A percentile compares a stretch with the other conserved stretches of the same genome.
phyloP scores from a whole-genome alignment of 805 yeast genomes.

The Candida ipomoeae region DNA sequence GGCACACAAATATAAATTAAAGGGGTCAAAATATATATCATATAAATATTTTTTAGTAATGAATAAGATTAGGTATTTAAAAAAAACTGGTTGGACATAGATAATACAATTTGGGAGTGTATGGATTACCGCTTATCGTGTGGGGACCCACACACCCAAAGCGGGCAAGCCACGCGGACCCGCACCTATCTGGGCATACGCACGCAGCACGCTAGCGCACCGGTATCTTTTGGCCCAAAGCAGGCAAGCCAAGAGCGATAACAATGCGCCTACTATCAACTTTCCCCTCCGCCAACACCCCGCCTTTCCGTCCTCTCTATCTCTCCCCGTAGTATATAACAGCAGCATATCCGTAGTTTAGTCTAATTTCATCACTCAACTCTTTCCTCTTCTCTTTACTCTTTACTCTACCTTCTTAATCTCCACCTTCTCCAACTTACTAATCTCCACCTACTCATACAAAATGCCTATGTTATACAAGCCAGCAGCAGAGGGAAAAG shows the following conservation, averaged over 20 bases:
- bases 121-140: not conserved
- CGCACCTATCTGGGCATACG: not conserved
- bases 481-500: conserved; percentile 50
- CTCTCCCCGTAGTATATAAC: no score
- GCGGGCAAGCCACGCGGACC: not conserved
- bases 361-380: no score
- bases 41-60: no score
- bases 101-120: no score
- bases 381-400: not conserved
- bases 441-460: conserved; percentile 14
- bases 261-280: not conserved
- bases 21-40: no score
- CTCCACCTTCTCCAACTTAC: not conserved
- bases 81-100: no score
- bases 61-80: no score
- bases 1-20: no score
- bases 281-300: not conserved
- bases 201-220: not conserved
- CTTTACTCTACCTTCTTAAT: no score
- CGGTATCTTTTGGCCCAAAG: conserved; percentile 1
- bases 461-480: conserved; percentile 55
- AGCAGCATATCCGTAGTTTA: no score
- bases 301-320: no score
- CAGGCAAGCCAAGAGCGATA: conserved; percentile 1
- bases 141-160: not conserved